phyloP scores from a whole-genome alignment of 1,139 yeast species.

The Sporopachydermia cereana region DNA sequence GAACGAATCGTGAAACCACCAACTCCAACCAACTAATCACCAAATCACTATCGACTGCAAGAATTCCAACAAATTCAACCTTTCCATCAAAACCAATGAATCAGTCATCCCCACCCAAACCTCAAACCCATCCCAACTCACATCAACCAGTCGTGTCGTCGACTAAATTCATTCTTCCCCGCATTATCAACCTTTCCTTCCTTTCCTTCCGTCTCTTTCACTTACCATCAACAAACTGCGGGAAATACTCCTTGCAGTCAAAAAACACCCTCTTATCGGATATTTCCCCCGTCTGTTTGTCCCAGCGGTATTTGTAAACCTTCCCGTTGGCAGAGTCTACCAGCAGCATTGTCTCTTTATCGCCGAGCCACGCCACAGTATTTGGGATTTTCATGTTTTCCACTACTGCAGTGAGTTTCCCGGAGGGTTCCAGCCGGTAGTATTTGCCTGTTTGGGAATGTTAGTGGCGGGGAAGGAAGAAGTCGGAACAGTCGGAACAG shows the following conservation, averaged over 20 bases:
- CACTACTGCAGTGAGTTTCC: background rate
- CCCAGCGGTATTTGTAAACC: slow-evolving; percentile 53
- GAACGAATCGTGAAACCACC: too few species aligned
- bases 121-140: too few species aligned
- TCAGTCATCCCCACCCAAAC: too few species aligned
- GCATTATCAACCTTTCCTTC: too few species aligned
- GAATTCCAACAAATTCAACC: too few species aligned
- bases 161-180: too few species aligned
- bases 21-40: too few species aligned
- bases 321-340: slow-evolving; percentile 46
- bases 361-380: slow-evolving; percentile 2
- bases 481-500: too few species aligned
- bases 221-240: slow-evolving; percentile 21
- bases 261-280: slow-evolving; percentile 34
- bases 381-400: background rate
- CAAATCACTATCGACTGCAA: too few species aligned
- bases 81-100: too few species aligned
- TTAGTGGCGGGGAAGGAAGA: background rate
- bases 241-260: slow-evolving; percentile 27
- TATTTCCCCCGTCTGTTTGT: slow-evolving; percentile 33
- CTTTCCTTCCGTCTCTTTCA: too few species aligned
- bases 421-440: background rate
- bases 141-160: too few species aligned
- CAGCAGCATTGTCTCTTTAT: background rate
- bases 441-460: background rate